phyloP scores from a whole-genome alignment of 371 early-diverging fungal genomes.

The Lichtheimia ramosa region DNA sequence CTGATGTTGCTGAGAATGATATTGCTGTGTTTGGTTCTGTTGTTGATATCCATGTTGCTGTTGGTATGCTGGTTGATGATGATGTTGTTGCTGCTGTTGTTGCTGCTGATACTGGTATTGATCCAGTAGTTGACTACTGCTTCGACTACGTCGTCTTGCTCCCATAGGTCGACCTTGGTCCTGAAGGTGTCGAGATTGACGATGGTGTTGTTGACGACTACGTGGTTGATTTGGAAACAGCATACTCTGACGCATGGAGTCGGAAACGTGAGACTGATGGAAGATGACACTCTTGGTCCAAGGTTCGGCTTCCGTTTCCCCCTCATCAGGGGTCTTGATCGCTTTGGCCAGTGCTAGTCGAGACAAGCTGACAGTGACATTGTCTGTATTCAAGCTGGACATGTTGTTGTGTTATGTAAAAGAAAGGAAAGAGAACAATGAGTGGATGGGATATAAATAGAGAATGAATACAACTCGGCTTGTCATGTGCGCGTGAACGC shows the following conservation, averaged over 20 bases:
- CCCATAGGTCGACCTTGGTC: neutral
- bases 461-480: neutral
- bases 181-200: neutral
- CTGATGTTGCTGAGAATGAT: conserved; percentile 11
- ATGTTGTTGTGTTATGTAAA: conserved; percentile 12
- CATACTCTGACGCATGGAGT: conserved; percentile 32
- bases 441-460: conserved; percentile 1
- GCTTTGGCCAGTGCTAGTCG: conserved; percentile 50
- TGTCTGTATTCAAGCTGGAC: conserved; percentile 30
- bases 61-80: neutral
- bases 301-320: conserved; percentile 33
- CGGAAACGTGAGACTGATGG: conserved; percentile 44
- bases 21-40: conserved; percentile 17
- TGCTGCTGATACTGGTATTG: conserved; percentile 1
- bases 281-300: conserved; percentile 51
- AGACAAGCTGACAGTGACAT: conserved; percentile 46
- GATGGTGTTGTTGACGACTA: conserved; percentile 7
- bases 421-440: conserved; percentile 2
- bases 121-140: conserved; percentile 6
- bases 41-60: conserved; percentile 8
- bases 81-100: conserved; percentile 6
- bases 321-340: conserved; percentile 48
- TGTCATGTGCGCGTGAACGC: neutral
- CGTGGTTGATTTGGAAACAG: conserved; percentile 18
- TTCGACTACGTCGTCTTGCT: conserved; percentile 1